phyloP scores from a whole-genome alignment of 75 land plant species.

The Picea sitchensis region DNA sequence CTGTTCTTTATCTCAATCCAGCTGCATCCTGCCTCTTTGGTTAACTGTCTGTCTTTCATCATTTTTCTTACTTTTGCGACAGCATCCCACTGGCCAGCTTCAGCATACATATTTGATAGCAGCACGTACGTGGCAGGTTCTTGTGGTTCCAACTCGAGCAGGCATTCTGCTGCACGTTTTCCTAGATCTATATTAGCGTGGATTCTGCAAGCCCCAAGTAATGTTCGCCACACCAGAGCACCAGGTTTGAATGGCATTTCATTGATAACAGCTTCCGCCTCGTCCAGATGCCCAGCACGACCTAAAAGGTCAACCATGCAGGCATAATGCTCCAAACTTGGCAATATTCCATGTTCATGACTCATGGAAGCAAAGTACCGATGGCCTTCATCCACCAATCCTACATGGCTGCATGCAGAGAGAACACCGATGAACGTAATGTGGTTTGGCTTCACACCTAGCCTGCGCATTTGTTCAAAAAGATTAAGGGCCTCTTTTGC shows the following conservation, averaged over 20 bases:
- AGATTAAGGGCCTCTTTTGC: constrained; percentile 9
- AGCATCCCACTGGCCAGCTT: constrained; percentile 16
- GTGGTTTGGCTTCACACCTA: constrained; percentile 14
- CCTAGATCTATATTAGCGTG: constrained; percentile 18
- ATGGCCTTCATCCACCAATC: constrained; percentile 11
- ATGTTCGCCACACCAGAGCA: constrained; percentile 9
- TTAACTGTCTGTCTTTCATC: constrained; percentile 7
- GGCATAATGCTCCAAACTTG: constrained; percentile 14
- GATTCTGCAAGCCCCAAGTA: constrained; percentile 24
- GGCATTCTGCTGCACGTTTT: constrained; percentile 16
- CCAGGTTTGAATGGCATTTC: constrained; percentile 23
- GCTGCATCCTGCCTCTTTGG: constrained; percentile 10
- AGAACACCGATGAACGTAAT: constrained; percentile 16
- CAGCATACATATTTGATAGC: constrained; percentile 18
- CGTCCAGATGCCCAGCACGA: constrained; percentile 14
- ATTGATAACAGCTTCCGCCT: constrained; percentile 14
- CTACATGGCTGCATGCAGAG: constrained; percentile 11
- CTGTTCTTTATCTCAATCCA: constrained; percentile 20
- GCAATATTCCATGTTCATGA: constrained; percentile 3
- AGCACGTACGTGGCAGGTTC: constrained; percentile 4
- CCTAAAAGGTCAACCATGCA: constrained; percentile 26
- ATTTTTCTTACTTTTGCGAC: constrained; percentile 4
- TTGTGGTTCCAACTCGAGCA: constrained; percentile 18
- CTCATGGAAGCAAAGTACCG: constrained; percentile 6
- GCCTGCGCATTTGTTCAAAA: constrained; percentile 10